Evolutionary conservation across 2,329 filamentous ascomycete species (phyloP), one percentile per base, ranked within the genome.

Genomic region (Balansia obtecta): DNA sequence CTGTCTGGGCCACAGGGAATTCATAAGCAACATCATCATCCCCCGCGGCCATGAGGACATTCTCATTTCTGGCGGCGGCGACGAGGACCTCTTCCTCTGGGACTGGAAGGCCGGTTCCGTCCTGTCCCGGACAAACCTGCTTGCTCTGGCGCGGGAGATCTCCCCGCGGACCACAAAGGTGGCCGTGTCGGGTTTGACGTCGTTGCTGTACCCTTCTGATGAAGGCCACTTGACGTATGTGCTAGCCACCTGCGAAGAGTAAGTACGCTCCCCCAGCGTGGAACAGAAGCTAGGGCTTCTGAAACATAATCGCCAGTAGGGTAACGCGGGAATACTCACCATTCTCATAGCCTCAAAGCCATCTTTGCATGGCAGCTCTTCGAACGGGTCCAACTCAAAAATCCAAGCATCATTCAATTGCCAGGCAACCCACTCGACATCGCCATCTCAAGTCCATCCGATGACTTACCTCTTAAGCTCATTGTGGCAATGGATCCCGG

Each of bases 1-100:
- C 66, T 97, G 91, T 63, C 76, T 96, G 2, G 91, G 89, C 4
- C 93, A 98, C 67, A 81, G 75, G 48, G 80, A 90, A 38, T 97
- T 97, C 64, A 74, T 98, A 56, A 88, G 77, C 68, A 82, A 80
- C 52, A 70, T 98, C 42, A 85, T 83, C 59, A 69, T 91, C 16
- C 81, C 83, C 0, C 62, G 63, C 0, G 68, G 66, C 48, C 68
- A 72, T 22, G 73, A 74, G 3, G 74, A 81, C n/a, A 57, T 85
- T 1, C 74, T 98, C 32, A 69, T 97, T 33, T 95, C 89, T 6
- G 93, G 88, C 10, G 91, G 91, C 46, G 93, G 91, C 4, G 91
- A 97, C 59, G 73, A 83, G 52, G 77, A 83, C 55, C 61, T 98
- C 10, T 80, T 85, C 53, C 71, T 90, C 0, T 98, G 90, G 90